phyloP scores from a whole-genome alignment of 75 land plant genomes.

The Adiantum capillusveneris region DNA sequence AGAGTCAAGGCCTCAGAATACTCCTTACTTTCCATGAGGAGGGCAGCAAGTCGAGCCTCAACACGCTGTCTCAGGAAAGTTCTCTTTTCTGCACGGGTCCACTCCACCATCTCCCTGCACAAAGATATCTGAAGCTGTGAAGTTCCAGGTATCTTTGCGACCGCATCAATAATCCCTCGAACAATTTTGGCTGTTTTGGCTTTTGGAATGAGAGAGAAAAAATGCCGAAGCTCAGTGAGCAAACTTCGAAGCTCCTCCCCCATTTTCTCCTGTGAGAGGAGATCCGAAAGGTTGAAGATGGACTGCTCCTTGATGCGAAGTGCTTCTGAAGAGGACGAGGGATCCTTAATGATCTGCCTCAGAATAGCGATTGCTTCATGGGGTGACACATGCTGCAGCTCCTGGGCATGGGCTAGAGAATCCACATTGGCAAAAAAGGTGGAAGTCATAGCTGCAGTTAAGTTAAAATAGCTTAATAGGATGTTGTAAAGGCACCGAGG shows the following conservation, averaged over 20 bases:
- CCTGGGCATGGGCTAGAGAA: constrained; percentile 41
- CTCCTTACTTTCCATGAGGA: constrained; percentile 59
- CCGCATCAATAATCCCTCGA: constrained; percentile 60
- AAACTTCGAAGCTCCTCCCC: constrained; percentile 50
- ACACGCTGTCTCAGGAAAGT: constrained; percentile 64
- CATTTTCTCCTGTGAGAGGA: constrained; percentile 43
- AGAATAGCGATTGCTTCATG: constrained; percentile 45
- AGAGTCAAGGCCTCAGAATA: constrained; percentile 58
- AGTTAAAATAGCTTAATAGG: no score
- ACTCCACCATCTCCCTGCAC: constrained; percentile 50
- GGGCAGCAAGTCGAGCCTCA: constrained; percentile 62
- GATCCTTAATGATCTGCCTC: constrained; percentile 34
- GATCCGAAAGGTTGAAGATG: constrained; percentile 13
- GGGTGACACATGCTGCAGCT: constrained; percentile 28
- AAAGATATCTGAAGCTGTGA: constrained; percentile 57
- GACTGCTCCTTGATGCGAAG: constrained; percentile 67
- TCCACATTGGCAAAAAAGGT: constrained; percentile 30
- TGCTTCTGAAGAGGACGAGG: constrained; percentile 48
- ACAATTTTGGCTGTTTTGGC: constrained; percentile 46
- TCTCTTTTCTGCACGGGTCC: constrained; percentile 69
- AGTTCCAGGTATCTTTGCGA: constrained; percentile 63
- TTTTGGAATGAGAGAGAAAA: constrained; percentile 24
- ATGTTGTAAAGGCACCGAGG: no score
- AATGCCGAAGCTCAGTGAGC: constrained; percentile 45
- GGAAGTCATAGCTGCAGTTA: no score